Evolutionary conservation across 2,329 filamentous ascomycete genomes (phyloP).

Genomic region (Fusarium sp.): DNA sequence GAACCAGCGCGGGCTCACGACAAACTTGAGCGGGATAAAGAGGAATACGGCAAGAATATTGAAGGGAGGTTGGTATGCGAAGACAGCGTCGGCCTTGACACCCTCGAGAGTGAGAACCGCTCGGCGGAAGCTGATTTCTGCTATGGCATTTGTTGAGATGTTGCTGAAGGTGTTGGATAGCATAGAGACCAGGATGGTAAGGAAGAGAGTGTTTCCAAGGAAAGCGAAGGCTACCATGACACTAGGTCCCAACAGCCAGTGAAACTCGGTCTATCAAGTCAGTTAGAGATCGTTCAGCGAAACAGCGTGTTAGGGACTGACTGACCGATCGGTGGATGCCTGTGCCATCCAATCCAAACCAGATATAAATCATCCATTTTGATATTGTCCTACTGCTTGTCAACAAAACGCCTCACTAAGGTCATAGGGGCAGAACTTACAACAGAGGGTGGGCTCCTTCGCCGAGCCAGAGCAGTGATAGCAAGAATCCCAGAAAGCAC

Average conservation of each 20-base stretch:
- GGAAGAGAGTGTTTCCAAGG: slow-evolving; percentile 85
- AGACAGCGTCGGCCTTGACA: slow-evolving; percentile 85
- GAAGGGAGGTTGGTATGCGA: slow-evolving; percentile 84
- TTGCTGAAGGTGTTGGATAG: slow-evolving; percentile 85
- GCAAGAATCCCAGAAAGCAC: slow-evolving; percentile 85
- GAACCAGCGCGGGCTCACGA: slow-evolving; percentile 86
- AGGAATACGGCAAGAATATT: slow-evolving; percentile 81
- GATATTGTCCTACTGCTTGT: slow-evolving; percentile 68
- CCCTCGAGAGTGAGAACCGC: slow-evolving; percentile 86
- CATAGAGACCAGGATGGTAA: slow-evolving; percentile 91
- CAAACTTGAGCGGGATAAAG: slow-evolving; percentile 79
- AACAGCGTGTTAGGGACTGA: slow-evolving; percentile 36
- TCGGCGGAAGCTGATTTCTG: slow-evolving; percentile 85
- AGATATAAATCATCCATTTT: slow-evolving; percentile 94
- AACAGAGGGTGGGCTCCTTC: slow-evolving; percentile 70
- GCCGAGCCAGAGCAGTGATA: slow-evolving; percentile 82
- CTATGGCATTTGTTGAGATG: slow-evolving; percentile 78
- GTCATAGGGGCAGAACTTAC: slow-evolving; percentile 49
- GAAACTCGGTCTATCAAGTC: slow-evolving; percentile 69
- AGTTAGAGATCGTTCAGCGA: slow-evolving; percentile 12
- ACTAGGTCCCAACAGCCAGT: slow-evolving; percentile 80
- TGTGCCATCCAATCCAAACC: slow-evolving; percentile 85
- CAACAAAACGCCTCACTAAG: slow-evolving; percentile 5
- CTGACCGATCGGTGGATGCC: slow-evolving; percentile 68
- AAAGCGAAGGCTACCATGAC: slow-evolving; percentile 88